Evolutionary conservation across 306 rosid species (phyloP).

Genomic region (Vicia sativa): DNA sequence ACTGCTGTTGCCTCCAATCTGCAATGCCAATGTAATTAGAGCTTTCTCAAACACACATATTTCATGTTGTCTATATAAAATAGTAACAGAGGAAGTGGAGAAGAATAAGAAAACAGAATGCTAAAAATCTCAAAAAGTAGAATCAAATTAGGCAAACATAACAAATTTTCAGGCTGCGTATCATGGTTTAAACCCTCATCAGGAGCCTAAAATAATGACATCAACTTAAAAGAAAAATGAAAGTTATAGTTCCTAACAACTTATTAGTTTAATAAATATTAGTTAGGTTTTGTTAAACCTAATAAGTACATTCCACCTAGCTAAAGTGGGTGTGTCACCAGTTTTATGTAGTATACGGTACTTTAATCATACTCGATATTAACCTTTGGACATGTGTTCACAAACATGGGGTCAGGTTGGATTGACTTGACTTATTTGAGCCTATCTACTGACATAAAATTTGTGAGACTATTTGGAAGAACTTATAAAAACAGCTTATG

Average conservation of each 20-base stretch:
- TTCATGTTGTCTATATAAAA: conserved; percentile 5
- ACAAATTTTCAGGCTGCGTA: neutral
- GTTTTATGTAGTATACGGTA: conserved; percentile 9
- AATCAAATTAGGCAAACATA: neutral
- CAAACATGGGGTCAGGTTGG: neutral
- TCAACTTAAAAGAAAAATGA: neutral
- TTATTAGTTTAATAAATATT: neutral
- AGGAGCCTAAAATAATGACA: conserved; percentile 4
- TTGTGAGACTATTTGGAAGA: too few relatives aligned
- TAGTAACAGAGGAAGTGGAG: neutral
- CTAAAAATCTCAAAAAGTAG: conserved; percentile 1
- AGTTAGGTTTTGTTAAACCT: neutral
- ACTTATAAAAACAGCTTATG: too few relatives aligned
- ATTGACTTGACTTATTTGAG: too few relatives aligned
- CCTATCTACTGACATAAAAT: too few relatives aligned
- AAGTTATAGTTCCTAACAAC: neutral
- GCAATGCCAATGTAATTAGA: conserved; percentile 41
- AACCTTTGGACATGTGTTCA: neutral
- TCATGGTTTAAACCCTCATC: conserved; percentile 12
- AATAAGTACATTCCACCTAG: neutral
- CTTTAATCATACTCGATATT: conserved; percentile 4
- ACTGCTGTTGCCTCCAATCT: conserved; percentile 74
- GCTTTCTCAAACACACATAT: conserved; percentile 9
- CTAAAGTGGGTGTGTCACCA: neutral
- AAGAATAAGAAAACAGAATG: conserved; percentile 8